Conservation (phyloP, 2,329 filamentous ascomycete species). For the Colletotrichum sp. region DNA sequence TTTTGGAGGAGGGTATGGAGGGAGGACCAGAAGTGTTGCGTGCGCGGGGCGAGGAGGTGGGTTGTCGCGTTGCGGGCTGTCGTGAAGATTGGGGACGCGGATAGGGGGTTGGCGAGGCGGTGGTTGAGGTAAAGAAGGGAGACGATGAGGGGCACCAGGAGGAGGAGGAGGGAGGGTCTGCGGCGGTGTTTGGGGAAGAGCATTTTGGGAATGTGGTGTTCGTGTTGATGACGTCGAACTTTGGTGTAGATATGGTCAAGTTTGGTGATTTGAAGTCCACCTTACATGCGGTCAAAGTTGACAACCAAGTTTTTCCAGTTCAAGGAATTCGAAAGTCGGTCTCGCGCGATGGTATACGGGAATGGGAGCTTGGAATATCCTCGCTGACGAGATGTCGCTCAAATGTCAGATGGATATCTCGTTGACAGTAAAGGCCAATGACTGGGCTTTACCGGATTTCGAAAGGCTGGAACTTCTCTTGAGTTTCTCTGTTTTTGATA, state of each 20-base stretch:
- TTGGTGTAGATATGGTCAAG: neutral
- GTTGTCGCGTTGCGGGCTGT: neutral
- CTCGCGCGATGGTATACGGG: too few species aligned
- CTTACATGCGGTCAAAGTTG: neutral
- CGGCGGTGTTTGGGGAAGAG: neutral
- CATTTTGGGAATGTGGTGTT: neutral
- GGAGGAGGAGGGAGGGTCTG: neutral
- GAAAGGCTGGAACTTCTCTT: neutral
- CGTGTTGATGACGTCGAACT: neutral
- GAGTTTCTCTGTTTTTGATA: neutral
- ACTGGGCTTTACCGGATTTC: neutral
- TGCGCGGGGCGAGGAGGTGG: conserved; percentile 9
- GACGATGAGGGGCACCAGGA: neutral
- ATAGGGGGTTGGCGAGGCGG: neutral
- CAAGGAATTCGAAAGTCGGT: neutral
- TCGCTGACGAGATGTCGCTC: too few species aligned
- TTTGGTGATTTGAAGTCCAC: neutral
- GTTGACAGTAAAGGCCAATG: neutral
- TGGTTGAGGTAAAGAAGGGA: neutral
- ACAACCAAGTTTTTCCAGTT: neutral
- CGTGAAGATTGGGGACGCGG: neutral
- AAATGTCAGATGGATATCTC: neutral
- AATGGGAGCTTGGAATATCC: too few species aligned
- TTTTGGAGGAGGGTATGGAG: conserved; percentile 4
- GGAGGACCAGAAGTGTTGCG: conserved; percentile 13